Evolutionary conservation across 164 flowering plant genomes (phyloP).

Genomic region (Magnolia kwangsiensis): DNA sequence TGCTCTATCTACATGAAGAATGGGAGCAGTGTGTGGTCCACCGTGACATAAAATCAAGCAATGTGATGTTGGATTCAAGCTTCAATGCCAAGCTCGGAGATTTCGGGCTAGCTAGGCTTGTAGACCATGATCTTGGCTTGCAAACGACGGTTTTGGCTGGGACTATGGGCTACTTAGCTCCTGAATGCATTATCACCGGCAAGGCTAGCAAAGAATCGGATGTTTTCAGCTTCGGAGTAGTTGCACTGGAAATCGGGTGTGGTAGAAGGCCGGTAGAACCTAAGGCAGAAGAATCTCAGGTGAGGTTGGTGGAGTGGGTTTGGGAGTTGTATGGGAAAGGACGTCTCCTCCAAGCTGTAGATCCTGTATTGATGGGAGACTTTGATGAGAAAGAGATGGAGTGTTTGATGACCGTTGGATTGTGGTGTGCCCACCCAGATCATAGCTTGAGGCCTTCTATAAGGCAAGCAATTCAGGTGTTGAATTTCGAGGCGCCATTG

Average conservation of each 20-base stretch:
- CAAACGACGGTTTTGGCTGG: conserved; percentile 52
- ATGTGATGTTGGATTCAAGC: conserved; percentile 45
- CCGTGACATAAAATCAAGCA: conserved; percentile 54
- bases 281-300: conserved; percentile 18
- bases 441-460: conserved; percentile 35
- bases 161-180: conserved; percentile 61
- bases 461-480: conserved; percentile 36
- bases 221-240: conserved; percentile 57
- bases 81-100: conserved; percentile 55
- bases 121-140: conserved; percentile 41
- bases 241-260: conserved; percentile 44
- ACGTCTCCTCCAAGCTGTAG: conserved; percentile 34
- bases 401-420: conserved; percentile 39
- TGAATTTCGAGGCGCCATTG: conserved; percentile 38
- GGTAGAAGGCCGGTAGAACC: conserved; percentile 40
- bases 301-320: conserved; percentile 48
- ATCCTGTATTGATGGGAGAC: conserved; percentile 19
- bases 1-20: conserved; percentile 54
- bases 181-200: conserved; percentile 47
- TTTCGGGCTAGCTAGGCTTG: conserved; percentile 52
- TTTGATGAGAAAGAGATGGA: conserved; percentile 35
- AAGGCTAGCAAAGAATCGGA: conserved; percentile 52
- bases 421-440: conserved; percentile 58
- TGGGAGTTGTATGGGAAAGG: conserved; percentile 52
- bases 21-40: conserved; percentile 60